Evolutionary conservation across 371 early-diverging fungal species (phyloP).

Genomic region (Lichtheimia ornata): DNA sequence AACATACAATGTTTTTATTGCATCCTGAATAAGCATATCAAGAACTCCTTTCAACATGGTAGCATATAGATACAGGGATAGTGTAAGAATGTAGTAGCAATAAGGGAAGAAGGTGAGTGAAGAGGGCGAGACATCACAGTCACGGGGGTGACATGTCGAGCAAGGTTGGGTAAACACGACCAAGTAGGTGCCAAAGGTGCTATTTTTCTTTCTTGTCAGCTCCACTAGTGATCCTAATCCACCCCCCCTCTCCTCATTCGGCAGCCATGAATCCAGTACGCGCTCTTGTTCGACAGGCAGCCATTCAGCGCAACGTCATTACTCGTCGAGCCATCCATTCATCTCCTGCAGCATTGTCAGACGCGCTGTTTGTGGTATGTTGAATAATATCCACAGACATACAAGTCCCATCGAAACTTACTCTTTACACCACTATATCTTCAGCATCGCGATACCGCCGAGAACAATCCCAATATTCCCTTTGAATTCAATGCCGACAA

Average conservation of each 20-base stretch:
- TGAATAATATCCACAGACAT: background rate
- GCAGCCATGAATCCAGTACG: conserved; percentile 43
- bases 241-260: background rate
- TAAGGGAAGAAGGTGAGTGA: too few relatives aligned
- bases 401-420: conserved; percentile 7
- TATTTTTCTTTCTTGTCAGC: too few relatives aligned
- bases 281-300: conserved; percentile 45
- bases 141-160: too few relatives aligned
- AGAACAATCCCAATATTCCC: conserved; percentile 85
- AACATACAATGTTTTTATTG: too few relatives aligned
- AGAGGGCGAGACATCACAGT: too few relatives aligned
- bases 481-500: conserved; percentile 89
- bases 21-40: too few relatives aligned
- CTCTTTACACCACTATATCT: background rate
- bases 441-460: conserved; percentile 88
- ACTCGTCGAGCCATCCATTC: conserved; percentile 54
- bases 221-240: background rate
- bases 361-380: conserved; percentile 71
- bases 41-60: too few relatives aligned
- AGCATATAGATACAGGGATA: too few relatives aligned
- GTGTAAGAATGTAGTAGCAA: too few relatives aligned
- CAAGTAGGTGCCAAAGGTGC: too few relatives aligned
- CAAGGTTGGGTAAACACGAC: too few relatives aligned
- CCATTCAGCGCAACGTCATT: conserved; percentile 22
- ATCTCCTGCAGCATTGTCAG: conserved; percentile 57